These are phyloP conservation scores for Neonectria magnoliae DNA, from an alignment of 2,329 filamentous ascomycete genomes.

Conservation along the genomic window DNA sequence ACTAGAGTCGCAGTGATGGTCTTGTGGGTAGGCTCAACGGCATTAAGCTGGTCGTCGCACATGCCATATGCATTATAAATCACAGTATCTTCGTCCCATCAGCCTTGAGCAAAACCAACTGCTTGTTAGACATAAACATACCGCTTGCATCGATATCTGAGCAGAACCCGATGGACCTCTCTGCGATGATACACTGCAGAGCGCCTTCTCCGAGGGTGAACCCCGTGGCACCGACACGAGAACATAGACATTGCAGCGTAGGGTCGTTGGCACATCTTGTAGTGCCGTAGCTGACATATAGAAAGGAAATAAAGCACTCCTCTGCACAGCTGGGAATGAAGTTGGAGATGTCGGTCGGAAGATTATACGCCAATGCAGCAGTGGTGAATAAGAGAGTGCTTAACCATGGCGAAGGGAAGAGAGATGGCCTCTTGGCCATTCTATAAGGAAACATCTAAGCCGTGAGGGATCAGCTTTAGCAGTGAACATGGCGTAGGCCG, in stretches of 20 bases:
- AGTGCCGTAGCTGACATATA: slow-evolving; percentile 66
- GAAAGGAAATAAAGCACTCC: slow-evolving; percentile 70
- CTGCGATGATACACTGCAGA: slow-evolving; percentile 71
- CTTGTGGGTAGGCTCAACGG: slow-evolving; percentile 66
- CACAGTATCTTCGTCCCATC: slow-evolving; percentile 47
- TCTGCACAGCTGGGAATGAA: slow-evolving; percentile 68
- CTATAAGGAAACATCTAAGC: slow-evolving; percentile 54
- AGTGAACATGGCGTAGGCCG: neutral
- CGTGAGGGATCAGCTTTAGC: slow-evolving; percentile 9
- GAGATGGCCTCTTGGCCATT: slow-evolving; percentile 53
- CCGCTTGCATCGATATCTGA: slow-evolving; percentile 52
- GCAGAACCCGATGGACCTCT: slow-evolving; percentile 62
- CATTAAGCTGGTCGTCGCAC: slow-evolving; percentile 62
- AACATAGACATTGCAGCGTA: slow-evolving; percentile 72
- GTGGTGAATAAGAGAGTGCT: slow-evolving; percentile 42
- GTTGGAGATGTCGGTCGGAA: slow-evolving; percentile 52
- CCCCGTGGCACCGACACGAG: slow-evolving; percentile 65
- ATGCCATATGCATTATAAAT: slow-evolving; percentile 65
- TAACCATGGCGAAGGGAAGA: slow-evolving; percentile 46
- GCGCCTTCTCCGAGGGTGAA: slow-evolving; percentile 79
- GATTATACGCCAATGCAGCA: slow-evolving; percentile 42
- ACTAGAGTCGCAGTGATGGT: slow-evolving; percentile 68
- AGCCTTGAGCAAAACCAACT: slow-evolving; percentile 14
- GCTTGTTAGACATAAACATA: slow-evolving; percentile 34
- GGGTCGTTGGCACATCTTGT: slow-evolving; percentile 59